These are phyloP conservation scores for Yamadazyma kitorensis DNA, from an alignment of 805 yeast species.

Conservation along the genomic window DNA sequence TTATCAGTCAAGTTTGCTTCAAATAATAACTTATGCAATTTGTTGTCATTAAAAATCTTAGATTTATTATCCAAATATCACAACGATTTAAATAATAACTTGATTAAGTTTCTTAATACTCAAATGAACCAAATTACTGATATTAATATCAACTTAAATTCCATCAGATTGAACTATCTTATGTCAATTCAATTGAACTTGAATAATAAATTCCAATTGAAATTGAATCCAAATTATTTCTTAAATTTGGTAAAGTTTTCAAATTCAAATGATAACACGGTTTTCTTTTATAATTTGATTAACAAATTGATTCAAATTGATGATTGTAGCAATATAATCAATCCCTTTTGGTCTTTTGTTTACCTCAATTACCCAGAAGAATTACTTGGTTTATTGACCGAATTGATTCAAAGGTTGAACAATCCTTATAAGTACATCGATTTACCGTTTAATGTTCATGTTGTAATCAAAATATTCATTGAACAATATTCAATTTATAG, in stretches of 20 bases:
- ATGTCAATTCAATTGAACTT: constrained; percentile 11
- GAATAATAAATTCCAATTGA: constrained; percentile 10
- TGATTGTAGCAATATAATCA: constrained; percentile 11
- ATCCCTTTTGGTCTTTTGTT: constrained; percentile 13
- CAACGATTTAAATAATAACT: constrained; percentile 5
- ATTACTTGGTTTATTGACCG: constrained; percentile 70
- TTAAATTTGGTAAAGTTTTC: constrained; percentile 8
- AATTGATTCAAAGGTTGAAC: constrained; percentile 65
- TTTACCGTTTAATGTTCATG: constrained; percentile 28
- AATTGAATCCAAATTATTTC: constrained; percentile 7
- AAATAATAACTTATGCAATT: constrained; percentile 1
- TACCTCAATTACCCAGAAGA: constrained; percentile 14
- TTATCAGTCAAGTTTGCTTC: constrained; percentile 3
- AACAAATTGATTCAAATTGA: constrained; percentile 8
- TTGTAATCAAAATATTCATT: constrained; percentile 35
- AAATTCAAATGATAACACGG: constrained; percentile 5
- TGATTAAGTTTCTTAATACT: constrained; percentile 7
- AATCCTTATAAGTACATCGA: constrained; percentile 88
- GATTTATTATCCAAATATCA: constrained; percentile 8
- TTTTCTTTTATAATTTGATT: constrained; percentile 23
- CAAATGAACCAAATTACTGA: constrained; percentile 1
- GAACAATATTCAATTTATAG: constrained; percentile 49
- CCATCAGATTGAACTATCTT: constrained; percentile 10
- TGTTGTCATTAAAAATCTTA: constrained; percentile 7
- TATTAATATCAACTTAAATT: constrained; percentile 5